phyloP scores from a whole-genome alignment of 108 stramenopile genomes.

The Aureococcus anophagefferens region DNA sequence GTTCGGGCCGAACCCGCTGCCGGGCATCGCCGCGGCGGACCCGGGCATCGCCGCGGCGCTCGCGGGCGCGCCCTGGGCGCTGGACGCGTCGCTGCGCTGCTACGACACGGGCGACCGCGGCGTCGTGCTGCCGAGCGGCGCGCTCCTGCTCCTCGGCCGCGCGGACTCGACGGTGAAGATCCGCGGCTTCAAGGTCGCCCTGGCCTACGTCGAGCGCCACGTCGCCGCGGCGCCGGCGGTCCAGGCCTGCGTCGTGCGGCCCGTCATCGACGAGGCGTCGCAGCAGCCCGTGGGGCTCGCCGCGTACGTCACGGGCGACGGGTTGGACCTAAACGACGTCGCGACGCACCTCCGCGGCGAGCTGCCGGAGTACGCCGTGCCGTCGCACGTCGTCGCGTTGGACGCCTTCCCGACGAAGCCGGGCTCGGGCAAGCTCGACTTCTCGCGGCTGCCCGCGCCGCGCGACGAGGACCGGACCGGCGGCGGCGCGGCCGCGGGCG shows the following conservation, averaged over 20 bases:
- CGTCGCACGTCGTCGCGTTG: slow-evolving; percentile 29
- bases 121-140: slow-evolving; percentile 27
- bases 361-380: slow-evolving; percentile 34
- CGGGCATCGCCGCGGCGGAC: not conserved
- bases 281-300: slow-evolving; percentile 35
- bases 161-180: slow-evolving; percentile 41
- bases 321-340: not conserved
- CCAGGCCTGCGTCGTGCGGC: slow-evolving; percentile 20
- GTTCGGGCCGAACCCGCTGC: not conserved
- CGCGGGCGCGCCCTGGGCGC: not conserved
- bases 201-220: slow-evolving; percentile 26
- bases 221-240: not conserved
- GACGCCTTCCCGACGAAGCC: slow-evolving; percentile 33
- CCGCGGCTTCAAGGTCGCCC: slow-evolving; percentile 33
- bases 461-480: too few species aligned
- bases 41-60: not conserved
- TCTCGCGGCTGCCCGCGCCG: not conserved
- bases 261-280: slow-evolving; percentile 28
- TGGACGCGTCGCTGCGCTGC: slow-evolving; percentile 12
- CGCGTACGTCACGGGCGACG: slow-evolving; percentile 22
- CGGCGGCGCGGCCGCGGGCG: too few species aligned
- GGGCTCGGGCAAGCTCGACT: slow-evolving; percentile 28
- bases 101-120: slow-evolving; percentile 37
- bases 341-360: slow-evolving; percentile 5
- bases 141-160: slow-evolving; percentile 32